A percentile compares a stretch with the other conserved stretches of the same genome.
These are phyloP conservation scores for Rhynchospora tenuis DNA, from an alignment of 176 grass and related monocot species.

Conservation along the genomic window DNA sequence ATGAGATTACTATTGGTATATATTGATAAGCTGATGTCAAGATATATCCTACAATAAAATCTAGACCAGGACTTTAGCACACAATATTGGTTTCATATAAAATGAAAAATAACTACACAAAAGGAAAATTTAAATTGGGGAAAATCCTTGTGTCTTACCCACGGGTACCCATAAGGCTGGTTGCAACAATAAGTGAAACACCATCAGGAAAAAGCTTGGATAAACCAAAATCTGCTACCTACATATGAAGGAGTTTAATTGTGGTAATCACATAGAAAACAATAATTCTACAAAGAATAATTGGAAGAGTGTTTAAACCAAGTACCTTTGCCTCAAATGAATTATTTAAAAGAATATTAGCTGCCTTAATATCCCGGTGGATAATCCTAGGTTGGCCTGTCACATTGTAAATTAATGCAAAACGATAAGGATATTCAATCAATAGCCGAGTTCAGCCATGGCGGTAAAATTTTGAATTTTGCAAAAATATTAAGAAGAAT, in stretches of 20 bases:
- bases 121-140: not conserved
- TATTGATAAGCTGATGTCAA: not conserved
- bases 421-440: not conserved
- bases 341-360: slow-evolving; percentile 35
- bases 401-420: not conserved
- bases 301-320: not conserved
- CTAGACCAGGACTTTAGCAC: not conserved
- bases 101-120: not conserved
- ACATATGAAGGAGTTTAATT: not conserved
- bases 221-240: slow-evolving; percentile 26
- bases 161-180: not conserved
- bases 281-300: not conserved
- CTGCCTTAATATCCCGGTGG: slow-evolving; percentile 36
- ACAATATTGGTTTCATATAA: not conserved
- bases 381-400: slow-evolving; percentile 37
- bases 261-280: not conserved
- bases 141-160: slow-evolving; percentile 14
- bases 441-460: not conserved
- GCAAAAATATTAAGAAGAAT: not conserved
- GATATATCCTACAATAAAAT: not conserved
- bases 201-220: slow-evolving; percentile 7
- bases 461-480: not conserved
- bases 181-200: not conserved
- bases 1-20: not conserved
- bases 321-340: slow-evolving; percentile 36